A percentile compares a stretch with the other conserved stretches of the same genome.
Conservation (phyloP, 2,329 filamentous ascomycete genomes). For the Knufia petricola region DNA sequence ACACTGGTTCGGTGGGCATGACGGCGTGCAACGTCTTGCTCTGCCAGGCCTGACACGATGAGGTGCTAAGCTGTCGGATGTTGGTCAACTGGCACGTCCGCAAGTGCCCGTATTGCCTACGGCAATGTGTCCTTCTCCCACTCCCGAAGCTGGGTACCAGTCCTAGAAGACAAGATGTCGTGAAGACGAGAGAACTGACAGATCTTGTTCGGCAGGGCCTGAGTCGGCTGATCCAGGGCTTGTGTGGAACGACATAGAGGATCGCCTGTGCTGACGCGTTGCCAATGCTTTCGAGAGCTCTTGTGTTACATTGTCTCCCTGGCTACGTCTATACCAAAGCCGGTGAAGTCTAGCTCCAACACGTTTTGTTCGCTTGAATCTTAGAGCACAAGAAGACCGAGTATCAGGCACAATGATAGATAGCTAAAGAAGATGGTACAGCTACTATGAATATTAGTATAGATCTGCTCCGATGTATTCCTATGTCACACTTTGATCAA, state of each 20-base stretch:
- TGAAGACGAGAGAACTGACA: background rate
- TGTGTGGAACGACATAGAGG: background rate
- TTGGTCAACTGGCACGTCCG: slow-evolving; percentile 6
- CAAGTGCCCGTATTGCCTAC: background rate
- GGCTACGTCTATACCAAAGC: too few species aligned
- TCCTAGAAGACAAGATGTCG: background rate
- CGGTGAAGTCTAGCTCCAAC: background rate
- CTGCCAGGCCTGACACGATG: slow-evolving; percentile 1
- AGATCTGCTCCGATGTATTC: too few species aligned
- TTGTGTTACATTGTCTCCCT: background rate
- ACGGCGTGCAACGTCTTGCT: slow-evolving; percentile 5
- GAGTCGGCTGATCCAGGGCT: background rate
- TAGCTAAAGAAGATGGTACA: too few species aligned
- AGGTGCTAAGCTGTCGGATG: slow-evolving; percentile 4
- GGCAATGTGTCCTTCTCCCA: slow-evolving; percentile 3
- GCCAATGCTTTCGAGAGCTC: background rate
- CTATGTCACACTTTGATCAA: too few species aligned
- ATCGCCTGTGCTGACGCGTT: background rate
- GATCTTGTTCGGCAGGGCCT: slow-evolving; percentile 1
- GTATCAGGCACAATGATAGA: too few species aligned
- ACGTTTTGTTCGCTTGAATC: background rate
- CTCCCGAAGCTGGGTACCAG: background rate
- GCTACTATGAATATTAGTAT: too few species aligned
- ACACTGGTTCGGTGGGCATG: background rate
- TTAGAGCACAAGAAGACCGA: too few species aligned